Percentiles rank a stretch among this genome's conserved stretches.
These are phyloP conservation scores for Talaromyces sp. DNA, from an alignment of 2,329 filamentous ascomycete genomes.

Conservation along the genomic window DNA sequence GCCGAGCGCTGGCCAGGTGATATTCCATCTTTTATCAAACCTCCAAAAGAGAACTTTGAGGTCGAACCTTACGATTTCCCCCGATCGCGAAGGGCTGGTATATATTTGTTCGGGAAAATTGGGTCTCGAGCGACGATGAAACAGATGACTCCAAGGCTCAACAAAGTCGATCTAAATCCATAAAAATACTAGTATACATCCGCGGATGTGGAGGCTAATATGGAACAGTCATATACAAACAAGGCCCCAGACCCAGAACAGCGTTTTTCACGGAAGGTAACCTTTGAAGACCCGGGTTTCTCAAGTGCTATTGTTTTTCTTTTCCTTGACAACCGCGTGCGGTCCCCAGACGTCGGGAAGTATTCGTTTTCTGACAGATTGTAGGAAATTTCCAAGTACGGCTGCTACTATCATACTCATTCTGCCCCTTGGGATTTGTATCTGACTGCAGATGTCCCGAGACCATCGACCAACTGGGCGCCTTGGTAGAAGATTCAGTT, in stretches of 20 bases:
- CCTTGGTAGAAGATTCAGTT: slow-evolving; percentile 2
- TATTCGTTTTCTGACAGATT: not conserved
- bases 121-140: not conserved
- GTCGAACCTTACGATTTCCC: not conserved
- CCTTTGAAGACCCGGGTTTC: too few relatives aligned
- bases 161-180: not conserved
- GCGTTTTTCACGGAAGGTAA: not conserved
- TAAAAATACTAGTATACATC: too few relatives aligned
- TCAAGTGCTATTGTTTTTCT: too few relatives aligned
- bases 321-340: too few relatives aligned
- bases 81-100: not conserved
- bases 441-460: slow-evolving; percentile 1
- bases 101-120: not conserved
- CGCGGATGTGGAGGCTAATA: not conserved
- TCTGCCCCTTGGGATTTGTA: slow-evolving; percentile 1
- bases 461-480: slow-evolving; percentile 1
- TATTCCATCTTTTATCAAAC: not conserved
- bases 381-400: slow-evolving; percentile 1
- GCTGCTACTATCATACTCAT: not conserved
- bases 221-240: not conserved
- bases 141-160: not conserved
- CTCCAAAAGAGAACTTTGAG: not conserved
- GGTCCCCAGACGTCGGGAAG: too few relatives aligned
- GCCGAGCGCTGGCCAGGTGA: not conserved
- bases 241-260: not conserved